A percentile compares a stretch with the other conserved stretches of the same genome.
Evolutionary conservation across 371 early-diverging fungal genomes (phyloP).

Genomic region (Fennellomyces sp.): DNA sequence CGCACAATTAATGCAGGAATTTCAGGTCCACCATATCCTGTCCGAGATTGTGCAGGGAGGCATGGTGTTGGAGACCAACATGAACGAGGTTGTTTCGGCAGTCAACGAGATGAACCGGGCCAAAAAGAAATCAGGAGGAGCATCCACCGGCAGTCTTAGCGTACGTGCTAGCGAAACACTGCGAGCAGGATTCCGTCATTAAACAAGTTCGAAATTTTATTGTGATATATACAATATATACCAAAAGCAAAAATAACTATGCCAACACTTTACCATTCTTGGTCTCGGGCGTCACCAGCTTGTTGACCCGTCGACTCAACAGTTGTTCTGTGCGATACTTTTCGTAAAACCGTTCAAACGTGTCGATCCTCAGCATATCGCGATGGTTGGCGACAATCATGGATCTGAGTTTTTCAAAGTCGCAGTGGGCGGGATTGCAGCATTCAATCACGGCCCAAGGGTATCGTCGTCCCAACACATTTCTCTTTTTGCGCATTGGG

Average conservation of each 20-base stretch:
- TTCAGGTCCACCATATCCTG: constrained; percentile 71
- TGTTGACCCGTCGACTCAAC: constrained; percentile 34
- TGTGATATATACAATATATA: constrained; percentile 2
- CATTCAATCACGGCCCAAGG: constrained; percentile 97
- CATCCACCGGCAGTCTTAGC: constrained; percentile 38
- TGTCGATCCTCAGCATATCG: constrained; percentile 83
- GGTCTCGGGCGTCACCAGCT: constrained; percentile 6
- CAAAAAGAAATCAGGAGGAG: constrained; percentile 48
- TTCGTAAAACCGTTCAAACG: constrained; percentile 86
- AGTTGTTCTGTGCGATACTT: constrained; percentile 86
- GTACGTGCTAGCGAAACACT: constrained; percentile 47
- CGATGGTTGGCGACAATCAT: constrained; percentile 67
- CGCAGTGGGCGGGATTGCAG: constrained; percentile 80
- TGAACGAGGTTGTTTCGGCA: constrained; percentile 64
- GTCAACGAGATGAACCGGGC: constrained; percentile 58
- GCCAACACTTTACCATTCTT: background rate
- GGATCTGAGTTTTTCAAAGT: constrained; percentile 65
- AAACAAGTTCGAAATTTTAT: constrained; percentile 9
- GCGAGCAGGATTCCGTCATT: constrained; percentile 46
- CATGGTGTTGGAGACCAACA: constrained; percentile 72
- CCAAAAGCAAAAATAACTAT: background rate
- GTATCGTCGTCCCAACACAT: constrained; percentile 83
- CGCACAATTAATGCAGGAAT: constrained; percentile 3
- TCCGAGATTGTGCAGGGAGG: constrained; percentile 82
- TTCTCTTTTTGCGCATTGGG: background rate